Percentiles rank a stretch among this genome's conserved stretches.
Conservation (phyloP, 495 filamentous ascomycete species). For the Lepidopterella palustris region DNA sequence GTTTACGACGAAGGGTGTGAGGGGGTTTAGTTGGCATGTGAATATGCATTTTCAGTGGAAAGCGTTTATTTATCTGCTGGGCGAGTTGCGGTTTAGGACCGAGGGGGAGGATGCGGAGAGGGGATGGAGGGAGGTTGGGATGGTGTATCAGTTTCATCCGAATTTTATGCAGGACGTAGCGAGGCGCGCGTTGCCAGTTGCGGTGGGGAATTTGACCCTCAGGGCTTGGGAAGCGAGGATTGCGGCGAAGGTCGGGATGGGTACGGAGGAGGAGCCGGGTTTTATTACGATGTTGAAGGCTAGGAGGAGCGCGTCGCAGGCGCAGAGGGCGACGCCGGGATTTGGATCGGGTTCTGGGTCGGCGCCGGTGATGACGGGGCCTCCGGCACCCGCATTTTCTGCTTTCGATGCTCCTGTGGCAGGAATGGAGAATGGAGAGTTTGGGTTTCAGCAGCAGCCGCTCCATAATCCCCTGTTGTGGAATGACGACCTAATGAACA, state of each 20-base stretch:
- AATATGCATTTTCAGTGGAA: slow-evolving; percentile 28
- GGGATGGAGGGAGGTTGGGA: slow-evolving; percentile 18
- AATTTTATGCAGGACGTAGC: slow-evolving; percentile 6
- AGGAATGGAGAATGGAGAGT: no score
- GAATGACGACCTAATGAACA: slow-evolving; percentile 2
- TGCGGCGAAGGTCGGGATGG: not conserved
- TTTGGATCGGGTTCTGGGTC: not conserved
- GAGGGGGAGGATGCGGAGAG: slow-evolving; percentile 5
- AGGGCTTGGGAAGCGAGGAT: slow-evolving; percentile 23
- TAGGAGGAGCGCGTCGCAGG: not conserved
- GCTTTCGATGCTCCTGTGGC: not conserved
- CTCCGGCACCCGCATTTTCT: not conserved
- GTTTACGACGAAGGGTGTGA: slow-evolving; percentile 10
- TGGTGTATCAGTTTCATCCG: slow-evolving; percentile 22
- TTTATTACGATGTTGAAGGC: slow-evolving; percentile 16
- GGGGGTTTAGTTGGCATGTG: slow-evolving; percentile 23
- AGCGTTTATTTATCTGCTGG: slow-evolving; percentile 21
- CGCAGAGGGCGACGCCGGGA: not conserved
- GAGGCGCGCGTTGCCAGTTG: slow-evolving; percentile 14
- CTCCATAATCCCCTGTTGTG: slow-evolving; percentile 1
- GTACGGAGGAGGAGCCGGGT: slow-evolving; percentile 9
- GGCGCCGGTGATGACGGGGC: not conserved
- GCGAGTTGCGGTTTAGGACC: slow-evolving; percentile 14
- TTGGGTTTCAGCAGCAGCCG: no score
- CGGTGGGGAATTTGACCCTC: slow-evolving; percentile 19